Percentiles rank a stretch among this genome's conserved stretches.
Evolutionary conservation across 306 rosid species (phyloP).

Genomic region (Vigna radiata): DNA sequence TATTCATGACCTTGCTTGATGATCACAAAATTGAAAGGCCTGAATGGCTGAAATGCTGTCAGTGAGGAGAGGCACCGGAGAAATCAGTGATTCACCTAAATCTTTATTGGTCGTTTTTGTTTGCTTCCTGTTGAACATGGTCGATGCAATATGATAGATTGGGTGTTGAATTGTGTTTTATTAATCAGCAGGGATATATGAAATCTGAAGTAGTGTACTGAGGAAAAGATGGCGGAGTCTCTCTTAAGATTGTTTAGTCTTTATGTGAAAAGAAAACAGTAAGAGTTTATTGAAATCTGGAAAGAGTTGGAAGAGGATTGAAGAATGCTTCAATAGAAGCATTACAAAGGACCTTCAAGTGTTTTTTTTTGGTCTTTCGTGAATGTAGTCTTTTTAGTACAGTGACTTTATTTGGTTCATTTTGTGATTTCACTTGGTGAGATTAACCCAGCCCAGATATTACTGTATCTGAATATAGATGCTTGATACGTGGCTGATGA

Average conservation of each 20-base stretch:
- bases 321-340: background rate
- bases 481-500: slow-evolving; percentile 19
- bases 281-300: background rate
- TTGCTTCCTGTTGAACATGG: slow-evolving; percentile 5
- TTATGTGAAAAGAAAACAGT: background rate
- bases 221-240: slow-evolving; percentile 10
- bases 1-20: slow-evolving; percentile 36
- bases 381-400: background rate
- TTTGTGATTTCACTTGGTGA: background rate
- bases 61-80: slow-evolving; percentile 1
- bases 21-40: slow-evolving; percentile 28
- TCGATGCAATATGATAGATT: background rate
- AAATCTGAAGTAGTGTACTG: slow-evolving; percentile 10
- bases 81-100: slow-evolving; percentile 29
- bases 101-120: slow-evolving; percentile 27
- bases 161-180: slow-evolving; percentile 21
- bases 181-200: background rate
- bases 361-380: background rate
- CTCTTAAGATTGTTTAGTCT: background rate
- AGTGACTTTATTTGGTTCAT: background rate
- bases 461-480: slow-evolving; percentile 9
- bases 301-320: background rate
- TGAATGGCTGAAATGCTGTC: slow-evolving; percentile 15
- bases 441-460: background rate
- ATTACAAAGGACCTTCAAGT: background rate